These are phyloP conservation scores for Globisporangium viniferum DNA, from an alignment of 352 stramenopile genomes.

Conservation along the genomic window DNA sequence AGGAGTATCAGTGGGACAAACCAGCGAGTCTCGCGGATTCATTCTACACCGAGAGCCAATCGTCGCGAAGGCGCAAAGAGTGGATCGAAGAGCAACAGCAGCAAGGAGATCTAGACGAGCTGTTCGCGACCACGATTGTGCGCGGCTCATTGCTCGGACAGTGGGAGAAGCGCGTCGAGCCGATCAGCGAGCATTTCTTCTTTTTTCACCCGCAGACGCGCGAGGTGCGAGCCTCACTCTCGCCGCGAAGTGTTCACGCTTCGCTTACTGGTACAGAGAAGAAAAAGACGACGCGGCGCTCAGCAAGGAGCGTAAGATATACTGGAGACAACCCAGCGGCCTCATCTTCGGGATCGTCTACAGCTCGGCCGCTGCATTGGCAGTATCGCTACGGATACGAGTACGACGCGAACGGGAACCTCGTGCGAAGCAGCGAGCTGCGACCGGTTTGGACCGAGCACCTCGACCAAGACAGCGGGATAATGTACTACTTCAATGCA, in stretches of 20 bases:
- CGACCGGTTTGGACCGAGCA: constrained; percentile 70
- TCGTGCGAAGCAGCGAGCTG: constrained; percentile 27
- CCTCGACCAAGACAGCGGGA: constrained; percentile 38
- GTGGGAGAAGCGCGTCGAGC: constrained; percentile 70
- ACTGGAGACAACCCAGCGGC: background rate
- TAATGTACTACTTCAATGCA: constrained; percentile 67
- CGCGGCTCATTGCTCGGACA: constrained; percentile 31
- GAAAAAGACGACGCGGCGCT: constrained; percentile 19
- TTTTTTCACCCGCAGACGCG: constrained; percentile 58
- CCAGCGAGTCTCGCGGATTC: constrained; percentile 30
- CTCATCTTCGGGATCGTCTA: background rate
- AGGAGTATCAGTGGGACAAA: constrained; percentile 76
- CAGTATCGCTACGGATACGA: constrained; percentile 78
- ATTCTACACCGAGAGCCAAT: constrained; percentile 41
- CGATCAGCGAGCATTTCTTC: constrained; percentile 58
- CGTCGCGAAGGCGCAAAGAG: constrained; percentile 32
- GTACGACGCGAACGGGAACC: constrained; percentile 34
- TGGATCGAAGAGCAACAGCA: constrained; percentile 54
- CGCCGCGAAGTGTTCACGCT: constrained; percentile 47
- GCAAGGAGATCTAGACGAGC: constrained; percentile 18
- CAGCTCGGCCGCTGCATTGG: constrained; percentile 54
- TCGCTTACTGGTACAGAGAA: constrained; percentile 24
- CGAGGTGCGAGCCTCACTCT: constrained; percentile 51
- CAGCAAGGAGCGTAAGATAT: constrained; percentile 24
- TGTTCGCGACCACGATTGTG: constrained; percentile 32